Evolutionary conservation across 2,329 filamentous ascomycete species (phyloP).

Genomic region (Macrophomina tecta): DNA sequence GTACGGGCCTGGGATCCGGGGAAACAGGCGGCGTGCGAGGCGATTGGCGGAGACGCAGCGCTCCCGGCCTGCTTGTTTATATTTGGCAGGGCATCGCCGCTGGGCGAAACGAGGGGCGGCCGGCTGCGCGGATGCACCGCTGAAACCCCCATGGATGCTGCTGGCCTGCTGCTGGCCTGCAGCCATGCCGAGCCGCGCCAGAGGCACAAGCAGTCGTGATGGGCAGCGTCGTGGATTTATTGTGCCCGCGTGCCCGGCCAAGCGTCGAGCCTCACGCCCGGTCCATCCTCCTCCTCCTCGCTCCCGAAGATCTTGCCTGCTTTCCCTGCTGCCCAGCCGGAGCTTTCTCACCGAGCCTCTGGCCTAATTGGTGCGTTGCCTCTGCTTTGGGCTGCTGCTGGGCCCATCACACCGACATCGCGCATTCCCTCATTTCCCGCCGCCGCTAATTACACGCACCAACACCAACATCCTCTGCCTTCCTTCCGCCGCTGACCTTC

Average conservation of each 20-base stretch:
- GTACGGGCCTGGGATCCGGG: constrained; percentile 10
- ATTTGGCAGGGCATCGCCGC: constrained; percentile 15
- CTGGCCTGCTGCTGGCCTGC: background rate
- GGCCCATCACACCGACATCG: constrained; percentile 15
- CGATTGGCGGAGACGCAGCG: background rate
- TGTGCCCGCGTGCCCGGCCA: constrained; percentile 12
- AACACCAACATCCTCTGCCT: background rate
- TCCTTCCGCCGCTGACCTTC: background rate
- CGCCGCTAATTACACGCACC: constrained; percentile 5
- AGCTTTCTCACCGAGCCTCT: background rate
- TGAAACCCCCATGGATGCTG: constrained; percentile 8
- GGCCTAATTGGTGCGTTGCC: constrained; percentile 9
- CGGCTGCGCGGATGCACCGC: background rate
- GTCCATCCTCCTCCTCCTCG: background rate
- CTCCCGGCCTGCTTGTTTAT: constrained; percentile 10
- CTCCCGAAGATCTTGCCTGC: constrained; percentile 14
- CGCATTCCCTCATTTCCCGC: constrained; percentile 24
- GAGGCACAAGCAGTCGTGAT: background rate
- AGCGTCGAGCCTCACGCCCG: constrained; percentile 4
- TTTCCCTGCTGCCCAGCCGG: constrained; percentile 10
- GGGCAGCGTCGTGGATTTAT: constrained; percentile 14
- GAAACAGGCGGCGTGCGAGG: constrained; percentile 1
- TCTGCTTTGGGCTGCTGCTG: background rate
- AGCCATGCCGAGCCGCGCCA: background rate
- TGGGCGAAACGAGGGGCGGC: constrained; percentile 21